Evolutionary conservation across 345 rosid species (phyloP).

Genomic region (Melaleuca alternifolia): DNA sequence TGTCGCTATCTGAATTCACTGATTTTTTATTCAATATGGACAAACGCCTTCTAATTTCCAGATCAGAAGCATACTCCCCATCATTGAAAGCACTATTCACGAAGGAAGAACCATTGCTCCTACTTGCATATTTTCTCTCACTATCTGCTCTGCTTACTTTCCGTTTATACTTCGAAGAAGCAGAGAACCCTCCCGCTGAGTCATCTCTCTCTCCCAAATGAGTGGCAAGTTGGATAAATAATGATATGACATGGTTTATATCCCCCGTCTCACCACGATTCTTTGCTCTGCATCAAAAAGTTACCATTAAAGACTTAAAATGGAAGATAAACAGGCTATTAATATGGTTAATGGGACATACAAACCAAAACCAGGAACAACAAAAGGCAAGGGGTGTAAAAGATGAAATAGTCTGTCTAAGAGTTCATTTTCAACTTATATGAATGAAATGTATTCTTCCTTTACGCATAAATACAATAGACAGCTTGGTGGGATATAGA

Average conservation of each 20-base stretch:
- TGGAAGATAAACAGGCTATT: background rate
- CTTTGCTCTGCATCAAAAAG: constrained; percentile 51
- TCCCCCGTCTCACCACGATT: constrained; percentile 65
- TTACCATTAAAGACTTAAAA: background rate
- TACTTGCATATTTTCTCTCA: constrained; percentile 61
- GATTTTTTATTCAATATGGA: constrained; percentile 76
- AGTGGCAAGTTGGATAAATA: constrained; percentile 82
- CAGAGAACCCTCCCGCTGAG: constrained; percentile 32
- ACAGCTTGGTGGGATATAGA: background rate
- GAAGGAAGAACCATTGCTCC: constrained; percentile 44
- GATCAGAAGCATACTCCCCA: constrained; percentile 83
- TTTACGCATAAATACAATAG: background rate
- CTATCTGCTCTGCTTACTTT: constrained; percentile 32
- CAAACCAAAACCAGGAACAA: background rate
- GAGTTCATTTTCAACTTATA: background rate
- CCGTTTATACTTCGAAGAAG: constrained; percentile 56
- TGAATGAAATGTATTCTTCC: background rate
- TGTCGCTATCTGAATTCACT: constrained; percentile 80
- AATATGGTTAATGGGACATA: background rate
- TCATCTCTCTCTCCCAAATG: constrained; percentile 84
- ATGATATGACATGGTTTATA: constrained; percentile 61
- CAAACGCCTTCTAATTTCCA: constrained; percentile 79
- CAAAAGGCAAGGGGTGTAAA: background rate
- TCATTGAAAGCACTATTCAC: constrained; percentile 44
- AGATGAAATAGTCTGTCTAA: background rate